These are phyloP conservation scores for Sarcodon sp. DNA, from an alignment of 768 basidiomycete genomes.

Conservation along the genomic window DNA sequence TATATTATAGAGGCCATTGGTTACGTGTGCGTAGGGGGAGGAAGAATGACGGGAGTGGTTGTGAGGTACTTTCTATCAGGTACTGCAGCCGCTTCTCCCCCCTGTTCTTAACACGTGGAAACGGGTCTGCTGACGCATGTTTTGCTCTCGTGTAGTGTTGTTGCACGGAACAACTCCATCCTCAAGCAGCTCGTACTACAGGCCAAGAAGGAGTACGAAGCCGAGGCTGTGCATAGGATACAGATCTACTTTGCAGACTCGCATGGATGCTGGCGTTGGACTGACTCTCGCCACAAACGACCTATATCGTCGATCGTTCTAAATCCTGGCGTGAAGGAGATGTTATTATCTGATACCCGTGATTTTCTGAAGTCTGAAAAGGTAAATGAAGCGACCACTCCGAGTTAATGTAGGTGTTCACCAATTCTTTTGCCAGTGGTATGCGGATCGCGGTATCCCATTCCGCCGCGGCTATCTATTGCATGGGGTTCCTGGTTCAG, in stretches of 20 bases:
- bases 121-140: not conserved
- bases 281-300: slow-evolving; percentile 77
- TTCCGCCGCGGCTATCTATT: slow-evolving; percentile 83
- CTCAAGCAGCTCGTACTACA: slow-evolving; percentile 83
- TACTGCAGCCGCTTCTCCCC: slow-evolving; percentile 13
- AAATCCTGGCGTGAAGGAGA: slow-evolving; percentile 83
- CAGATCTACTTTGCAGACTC: slow-evolving; percentile 87
- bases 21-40: slow-evolving; percentile 59
- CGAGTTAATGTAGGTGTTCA: not conserved
- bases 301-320: slow-evolving; percentile 83
- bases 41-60: slow-evolving; percentile 55
- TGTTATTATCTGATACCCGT: slow-evolving; percentile 69
- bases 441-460: slow-evolving; percentile 86
- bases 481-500: slow-evolving; percentile 76
- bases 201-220: slow-evolving; percentile 84
- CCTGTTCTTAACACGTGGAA: slow-evolving; percentile 1
- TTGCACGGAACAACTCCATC: slow-evolving; percentile 72
- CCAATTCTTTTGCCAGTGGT: slow-evolving; percentile 43
- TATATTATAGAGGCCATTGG: slow-evolving; percentile 80
- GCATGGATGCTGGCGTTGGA: slow-evolving; percentile 82
- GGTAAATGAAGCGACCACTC: slow-evolving; percentile 22
- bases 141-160: slow-evolving; percentile 37
- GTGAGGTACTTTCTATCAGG: slow-evolving; percentile 72
- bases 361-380: slow-evolving; percentile 81
- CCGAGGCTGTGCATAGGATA: slow-evolving; percentile 75